These are phyloP conservation scores for Chaetoceros muelleri DNA, from an alignment of 108 stramenopile species.

Conservation along the genomic window DNA sequence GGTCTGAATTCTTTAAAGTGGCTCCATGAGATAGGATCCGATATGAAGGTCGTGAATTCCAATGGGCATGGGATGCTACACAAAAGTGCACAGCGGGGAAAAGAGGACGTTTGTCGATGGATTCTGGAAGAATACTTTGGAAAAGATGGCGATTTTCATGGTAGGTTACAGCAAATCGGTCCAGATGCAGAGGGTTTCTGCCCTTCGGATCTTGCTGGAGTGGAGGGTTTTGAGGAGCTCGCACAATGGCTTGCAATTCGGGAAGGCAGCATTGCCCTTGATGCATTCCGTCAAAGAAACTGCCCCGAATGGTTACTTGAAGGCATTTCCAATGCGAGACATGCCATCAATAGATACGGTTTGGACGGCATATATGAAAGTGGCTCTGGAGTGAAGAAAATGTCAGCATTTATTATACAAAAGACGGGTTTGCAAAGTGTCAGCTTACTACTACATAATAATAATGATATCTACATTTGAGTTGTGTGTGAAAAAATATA, in stretches of 20 bases:
- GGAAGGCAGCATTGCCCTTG: conserved; percentile 14
- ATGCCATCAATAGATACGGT: not conserved
- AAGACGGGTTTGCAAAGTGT: no score
- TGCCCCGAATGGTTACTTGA: not conserved
- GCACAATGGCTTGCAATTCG: conserved; percentile 21
- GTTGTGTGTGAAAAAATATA: no score
- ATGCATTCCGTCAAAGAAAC: not conserved
- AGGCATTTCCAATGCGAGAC: not conserved
- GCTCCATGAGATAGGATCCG: conserved; percentile 38
- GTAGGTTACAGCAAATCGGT: conserved; percentile 27
- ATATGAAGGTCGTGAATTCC: conserved; percentile 41
- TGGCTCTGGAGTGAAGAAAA: not conserved
- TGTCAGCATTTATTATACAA: not conserved
- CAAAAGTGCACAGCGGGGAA: conserved; percentile 77
- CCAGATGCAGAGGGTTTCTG: conserved; percentile 66
- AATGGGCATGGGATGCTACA: conserved; percentile 77
- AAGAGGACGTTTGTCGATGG: conserved; percentile 39
- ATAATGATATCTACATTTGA: no score
- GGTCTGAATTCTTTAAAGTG: conserved; percentile 31
- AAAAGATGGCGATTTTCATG: not conserved
- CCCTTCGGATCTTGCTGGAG: conserved; percentile 77
- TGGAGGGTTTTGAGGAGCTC: conserved; percentile 48
- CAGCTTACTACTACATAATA: no score
- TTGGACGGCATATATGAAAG: not conserved
- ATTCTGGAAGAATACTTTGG: conserved; percentile 17